Conservation (phyloP, 306 rosid species). For the Castanopsis chinensis region DNA sequence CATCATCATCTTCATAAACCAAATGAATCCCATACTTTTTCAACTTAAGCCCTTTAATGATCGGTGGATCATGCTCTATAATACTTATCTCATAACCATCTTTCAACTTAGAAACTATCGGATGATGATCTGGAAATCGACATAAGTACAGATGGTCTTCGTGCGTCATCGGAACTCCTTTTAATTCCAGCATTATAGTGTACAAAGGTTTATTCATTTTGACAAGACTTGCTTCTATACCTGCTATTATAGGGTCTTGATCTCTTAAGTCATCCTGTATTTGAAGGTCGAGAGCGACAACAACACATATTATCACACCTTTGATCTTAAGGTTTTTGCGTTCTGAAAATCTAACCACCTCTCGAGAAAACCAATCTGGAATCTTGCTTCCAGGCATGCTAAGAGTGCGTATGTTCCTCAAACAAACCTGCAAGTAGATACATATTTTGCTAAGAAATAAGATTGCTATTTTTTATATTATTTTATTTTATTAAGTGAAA, state of each 20-base stretch:
- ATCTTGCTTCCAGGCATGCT: conserved; percentile 62
- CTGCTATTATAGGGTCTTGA: conserved; percentile 22
- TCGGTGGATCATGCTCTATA: conserved; percentile 28
- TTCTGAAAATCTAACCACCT: conserved; percentile 37
- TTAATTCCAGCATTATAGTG: conserved; percentile 19
- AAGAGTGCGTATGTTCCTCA: conserved; percentile 49
- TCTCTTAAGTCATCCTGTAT: conserved; percentile 13
- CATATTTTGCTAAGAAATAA: not conserved
- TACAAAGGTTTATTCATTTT: conserved; percentile 26
- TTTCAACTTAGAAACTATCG: conserved; percentile 26
- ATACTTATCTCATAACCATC: conserved; percentile 45
- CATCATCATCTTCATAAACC: conserved; percentile 61
- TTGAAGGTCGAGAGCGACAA: conserved; percentile 46
- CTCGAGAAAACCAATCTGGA: conserved; percentile 57
- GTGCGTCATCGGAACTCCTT: conserved; percentile 47
- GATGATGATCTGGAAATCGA: conserved; percentile 29
- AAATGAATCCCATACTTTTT: conserved; percentile 45
- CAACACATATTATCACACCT: conserved; percentile 41
- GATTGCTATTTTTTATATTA: not conserved
- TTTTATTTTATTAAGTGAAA: not conserved
- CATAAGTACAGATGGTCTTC: conserved; percentile 53
- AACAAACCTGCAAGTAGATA: conserved; percentile 40
- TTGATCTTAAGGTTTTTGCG: conserved; percentile 35
- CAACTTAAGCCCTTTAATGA: conserved; percentile 43
- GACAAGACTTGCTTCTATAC: conserved; percentile 42